Evolutionary conservation across 1,139 yeast species (phyloP), one percentile per base, ranked within the genome.

Genomic region (Debaryomycetaceae sp.): DNA sequence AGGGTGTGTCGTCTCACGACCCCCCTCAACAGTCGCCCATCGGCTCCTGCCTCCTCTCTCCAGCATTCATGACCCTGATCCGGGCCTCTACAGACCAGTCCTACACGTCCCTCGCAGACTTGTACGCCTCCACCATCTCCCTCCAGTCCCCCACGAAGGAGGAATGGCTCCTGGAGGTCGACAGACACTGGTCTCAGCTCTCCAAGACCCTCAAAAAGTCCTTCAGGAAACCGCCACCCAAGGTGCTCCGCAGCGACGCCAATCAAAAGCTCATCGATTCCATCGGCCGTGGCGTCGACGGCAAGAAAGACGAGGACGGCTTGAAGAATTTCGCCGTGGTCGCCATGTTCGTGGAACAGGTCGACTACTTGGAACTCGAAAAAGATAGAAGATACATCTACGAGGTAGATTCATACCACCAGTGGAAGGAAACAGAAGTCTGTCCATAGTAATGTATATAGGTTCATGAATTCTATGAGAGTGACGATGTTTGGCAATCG

Each of bases 251-350:
- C 60, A 76, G 79, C n/a, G 73, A 71, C n/a, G 83, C 78, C 34
- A 78, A 77, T 46, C 72, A 73, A 37, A 79, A 78, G 56, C 60
- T 71, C 46, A 67, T 88, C 38, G 95, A 88, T 62, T 78, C 86
- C 44, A 84, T 88, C 42, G 73, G 80, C 42, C 75, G 96, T 52
- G 95, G 96, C 5, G 96, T 87, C 11, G 96, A 88, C 62, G 96
- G 96, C 6, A 76, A 83, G 42, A 78, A 83, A 56, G 88, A 81
- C 42, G 82, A 65, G 27, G 76, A 78, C 34, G 96, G 95, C 1
- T 70, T 78, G 47, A 82, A 79, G 56, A 83, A 87, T 60, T 87
- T 85, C 60, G 80, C 83, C 1, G 80, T 87, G 24, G 77, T 86
- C 31, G 83, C 86, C 34, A 64, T 88, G 70, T 81, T 87, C 57